Evolutionary conservation across 805 yeast genomes (phyloP).

Genomic region (Hanseniaspora mollemarum): DNA sequence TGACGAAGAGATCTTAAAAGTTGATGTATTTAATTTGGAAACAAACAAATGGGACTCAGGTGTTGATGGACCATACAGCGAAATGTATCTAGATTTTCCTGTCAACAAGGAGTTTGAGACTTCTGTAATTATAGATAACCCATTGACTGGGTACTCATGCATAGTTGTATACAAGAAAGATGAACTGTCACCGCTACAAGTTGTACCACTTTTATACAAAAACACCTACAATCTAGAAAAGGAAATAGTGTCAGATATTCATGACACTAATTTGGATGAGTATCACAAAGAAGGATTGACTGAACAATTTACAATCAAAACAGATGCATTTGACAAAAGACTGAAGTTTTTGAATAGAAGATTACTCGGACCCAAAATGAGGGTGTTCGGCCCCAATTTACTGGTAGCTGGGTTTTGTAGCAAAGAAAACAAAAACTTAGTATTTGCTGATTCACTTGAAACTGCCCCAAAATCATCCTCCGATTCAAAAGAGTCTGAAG

Average conservation of each 20-base stretch:
- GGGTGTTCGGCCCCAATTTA: slow-evolving; percentile 53
- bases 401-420: slow-evolving; percentile 51
- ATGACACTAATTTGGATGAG: slow-evolving; percentile 16
- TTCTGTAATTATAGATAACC: slow-evolving; percentile 18
- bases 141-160: slow-evolving; percentile 17
- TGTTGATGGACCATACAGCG: slow-evolving; percentile 2
- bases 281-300: slow-evolving; percentile 25
- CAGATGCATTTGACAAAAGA: slow-evolving; percentile 19
- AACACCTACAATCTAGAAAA: slow-evolving; percentile 16
- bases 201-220: slow-evolving; percentile 25
- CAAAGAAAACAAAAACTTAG: slow-evolving; percentile 24
- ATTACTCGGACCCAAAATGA: slow-evolving; percentile 48
- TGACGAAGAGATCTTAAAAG: slow-evolving; percentile 25
- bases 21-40: slow-evolving; percentile 27
- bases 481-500: background rate
- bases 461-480: slow-evolving; percentile 44
- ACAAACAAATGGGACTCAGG: slow-evolving; percentile 27
- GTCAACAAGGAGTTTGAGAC: slow-evolving; percentile 12
- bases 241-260: slow-evolving; percentile 31
- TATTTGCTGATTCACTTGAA: slow-evolving; percentile 34
- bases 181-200: slow-evolving; percentile 25
- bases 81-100: background rate
- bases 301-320: slow-evolving; percentile 25
- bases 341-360: slow-evolving; percentile 30
- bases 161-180: slow-evolving; percentile 16